These are phyloP conservation scores for Dryas drummondii DNA, from an alignment of 306 rosid species.

Conservation along the genomic window DNA sequence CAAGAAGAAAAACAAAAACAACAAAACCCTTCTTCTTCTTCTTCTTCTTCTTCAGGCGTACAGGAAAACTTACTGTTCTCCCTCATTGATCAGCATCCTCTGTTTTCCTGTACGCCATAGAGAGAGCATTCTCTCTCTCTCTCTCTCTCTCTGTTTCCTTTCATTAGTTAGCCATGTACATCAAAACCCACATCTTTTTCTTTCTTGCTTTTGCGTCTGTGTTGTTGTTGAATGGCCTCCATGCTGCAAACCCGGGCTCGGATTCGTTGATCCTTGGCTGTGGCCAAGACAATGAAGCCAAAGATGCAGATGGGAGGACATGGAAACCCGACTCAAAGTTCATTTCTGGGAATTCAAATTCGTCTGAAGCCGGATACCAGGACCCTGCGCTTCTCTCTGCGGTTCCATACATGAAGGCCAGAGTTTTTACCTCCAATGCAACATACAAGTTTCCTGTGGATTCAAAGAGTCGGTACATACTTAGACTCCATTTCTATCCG, in stretches of 20 bases:
- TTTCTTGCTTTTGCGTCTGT: conserved; percentile 15
- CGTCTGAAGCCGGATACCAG: conserved; percentile 34
- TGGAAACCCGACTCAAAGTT: conserved; percentile 42
- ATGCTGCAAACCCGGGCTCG: not conserved
- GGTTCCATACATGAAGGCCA: conserved; percentile 46
- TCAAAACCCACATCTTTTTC: conserved; percentile 18
- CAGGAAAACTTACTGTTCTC: conserved; percentile 30
- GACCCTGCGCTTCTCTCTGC: conserved; percentile 44
- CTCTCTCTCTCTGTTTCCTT: not conserved
- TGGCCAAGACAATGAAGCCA: conserved; percentile 26
- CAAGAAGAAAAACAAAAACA: not conserved
- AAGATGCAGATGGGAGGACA: conserved; percentile 39
- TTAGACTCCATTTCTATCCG: conserved; percentile 52
- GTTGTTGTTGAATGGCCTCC: conserved; percentile 9
- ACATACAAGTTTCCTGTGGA: conserved; percentile 38
- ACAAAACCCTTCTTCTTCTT: not conserved
- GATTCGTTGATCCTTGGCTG: conserved; percentile 36
- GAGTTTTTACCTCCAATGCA: conserved; percentile 39
- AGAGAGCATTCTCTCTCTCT: not conserved
- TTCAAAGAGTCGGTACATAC: conserved; percentile 32
- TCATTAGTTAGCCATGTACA: conserved; percentile 28
- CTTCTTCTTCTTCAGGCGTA: conserved; percentile 33
- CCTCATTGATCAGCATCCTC: not conserved
- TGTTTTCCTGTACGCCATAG: conserved; percentile 60
- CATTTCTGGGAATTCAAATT: conserved; percentile 15